Base-by-base conservation (phyloP, 2,329 filamentous ascomycete species). In the Ambrosiella beaveri region DNA sequence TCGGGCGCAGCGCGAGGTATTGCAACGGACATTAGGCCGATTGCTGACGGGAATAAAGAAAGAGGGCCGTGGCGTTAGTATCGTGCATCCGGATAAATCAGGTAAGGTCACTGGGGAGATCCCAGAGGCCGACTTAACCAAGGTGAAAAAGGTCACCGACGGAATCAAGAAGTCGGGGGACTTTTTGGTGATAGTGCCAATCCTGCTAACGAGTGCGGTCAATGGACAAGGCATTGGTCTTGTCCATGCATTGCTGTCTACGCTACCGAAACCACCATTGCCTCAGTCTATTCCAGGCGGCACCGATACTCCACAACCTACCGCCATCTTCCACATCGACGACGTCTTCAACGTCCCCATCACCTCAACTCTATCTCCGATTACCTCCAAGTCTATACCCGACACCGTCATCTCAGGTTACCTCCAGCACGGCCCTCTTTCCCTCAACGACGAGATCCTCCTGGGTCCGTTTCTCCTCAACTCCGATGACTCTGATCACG, bases 171-270 rank as follows among this genome's bases (percentile, higher is more conserved):
- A 71, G 54, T 64, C 74, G 15, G 68, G 74, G 61, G 65, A 71
- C 63, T 49, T 57, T 50, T 38, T 51, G 15, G 27, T 17, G 15
- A 73, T 80, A 39, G 85, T 97, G 1, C 93, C 93, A 0, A 90
- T 98, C 54, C 71, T 96, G 1, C 75, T 97, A 59, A 91, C 89
- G 2, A 96, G 90, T 66, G 82, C 89, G 3, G 83, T 95, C 1
- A 88, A 85, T 63, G 93, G 91, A 0, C 83, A 78, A 11, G 91
- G 93, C 0, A 85, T 97, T 57, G 82, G 82, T 4, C 79, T 86
- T 57, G 68, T 95, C 19, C 93, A 97, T 71, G 86, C 88, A 15
- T 75, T 97, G 17, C 73, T 98, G 11, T 79, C 83, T 59, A 12
- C 79, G 77, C 74, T 98, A 45, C 90, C 90, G 0, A 74, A 91